phyloP scores from a whole-genome alignment of 768 basidiomycete genomes.

The Suillus variegatus region DNA sequence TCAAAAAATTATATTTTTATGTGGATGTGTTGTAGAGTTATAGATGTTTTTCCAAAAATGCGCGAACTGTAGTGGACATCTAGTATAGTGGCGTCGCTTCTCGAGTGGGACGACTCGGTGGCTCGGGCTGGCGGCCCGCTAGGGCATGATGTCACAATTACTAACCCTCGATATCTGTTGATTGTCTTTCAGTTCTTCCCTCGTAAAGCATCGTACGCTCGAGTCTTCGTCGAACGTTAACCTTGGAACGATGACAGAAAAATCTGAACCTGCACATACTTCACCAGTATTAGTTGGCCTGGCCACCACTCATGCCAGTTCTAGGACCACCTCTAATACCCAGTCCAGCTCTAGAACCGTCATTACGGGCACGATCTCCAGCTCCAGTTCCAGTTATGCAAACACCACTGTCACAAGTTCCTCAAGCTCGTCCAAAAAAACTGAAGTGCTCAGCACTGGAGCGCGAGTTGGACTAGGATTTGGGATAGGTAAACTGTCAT shows the following conservation, averaged over 20 bases:
- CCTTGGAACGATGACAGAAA: background rate
- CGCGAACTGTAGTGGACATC: background rate
- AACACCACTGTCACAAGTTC: conserved; percentile 1
- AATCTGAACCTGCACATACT: background rate
- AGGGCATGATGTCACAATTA: too few species aligned
- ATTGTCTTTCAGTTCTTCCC: background rate
- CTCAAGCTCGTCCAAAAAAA: conserved; percentile 3
- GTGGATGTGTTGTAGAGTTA: background rate
- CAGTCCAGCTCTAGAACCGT: background rate
- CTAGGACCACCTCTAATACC: background rate
- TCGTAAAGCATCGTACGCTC: background rate
- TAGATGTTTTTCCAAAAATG: background rate
- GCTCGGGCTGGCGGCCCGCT: too few species aligned
- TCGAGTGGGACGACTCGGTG: too few species aligned
- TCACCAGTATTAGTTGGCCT: background rate
- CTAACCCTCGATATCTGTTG: background rate
- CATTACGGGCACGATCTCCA: background rate
- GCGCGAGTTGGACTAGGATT: conserved; percentile 28
- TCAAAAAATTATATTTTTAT: background rate
- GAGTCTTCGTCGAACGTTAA: background rate
- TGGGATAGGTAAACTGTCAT: conserved; percentile 20
- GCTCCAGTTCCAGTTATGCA: conserved; percentile 7
- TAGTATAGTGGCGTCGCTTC: too few species aligned
- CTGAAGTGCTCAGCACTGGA: conserved; percentile 13
- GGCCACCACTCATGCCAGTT: background rate